phyloP scores from a whole-genome alignment of 257 asterid species.

The Solanum chilense region DNA sequence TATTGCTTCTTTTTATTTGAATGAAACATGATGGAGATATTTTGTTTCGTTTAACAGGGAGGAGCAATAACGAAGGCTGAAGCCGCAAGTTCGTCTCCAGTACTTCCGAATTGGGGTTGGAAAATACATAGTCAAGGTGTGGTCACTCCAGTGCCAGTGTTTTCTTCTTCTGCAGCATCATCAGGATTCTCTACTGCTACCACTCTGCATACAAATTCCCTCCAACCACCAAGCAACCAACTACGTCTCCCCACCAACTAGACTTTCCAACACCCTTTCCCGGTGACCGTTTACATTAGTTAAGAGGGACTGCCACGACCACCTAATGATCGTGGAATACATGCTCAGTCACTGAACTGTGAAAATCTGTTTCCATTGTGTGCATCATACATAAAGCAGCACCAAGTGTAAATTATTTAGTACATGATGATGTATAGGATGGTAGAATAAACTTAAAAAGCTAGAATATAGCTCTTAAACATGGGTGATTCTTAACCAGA shows the following conservation, averaged over 20 bases:
- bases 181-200: constrained; percentile 77
- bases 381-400: not conserved
- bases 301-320: not conserved
- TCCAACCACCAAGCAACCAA: constrained; percentile 22
- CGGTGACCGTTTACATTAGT: constrained; percentile 15
- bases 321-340: not conserved
- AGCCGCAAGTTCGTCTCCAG: constrained; percentile 28
- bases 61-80: constrained; percentile 29
- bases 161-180: constrained; percentile 82
- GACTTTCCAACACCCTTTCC: constrained; percentile 18
- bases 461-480: not conserved
- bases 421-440: not conserved
- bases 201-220: constrained; percentile 19
- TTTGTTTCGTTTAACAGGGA: constrained; percentile 32
- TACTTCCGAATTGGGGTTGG: constrained; percentile 56
- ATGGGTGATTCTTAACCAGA: not conserved
- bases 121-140: constrained; percentile 41
- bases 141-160: constrained; percentile 25
- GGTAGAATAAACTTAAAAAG: not conserved
- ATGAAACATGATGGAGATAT: not conserved
- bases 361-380: not conserved
- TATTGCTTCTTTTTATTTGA: not conserved
- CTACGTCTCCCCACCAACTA: constrained; percentile 20
- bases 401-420: not conserved
- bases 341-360: not conserved